These are phyloP conservation scores for Dimargaris cristalligena DNA, from an alignment of 192 early-diverging fungal species.

Conservation along the genomic window DNA sequence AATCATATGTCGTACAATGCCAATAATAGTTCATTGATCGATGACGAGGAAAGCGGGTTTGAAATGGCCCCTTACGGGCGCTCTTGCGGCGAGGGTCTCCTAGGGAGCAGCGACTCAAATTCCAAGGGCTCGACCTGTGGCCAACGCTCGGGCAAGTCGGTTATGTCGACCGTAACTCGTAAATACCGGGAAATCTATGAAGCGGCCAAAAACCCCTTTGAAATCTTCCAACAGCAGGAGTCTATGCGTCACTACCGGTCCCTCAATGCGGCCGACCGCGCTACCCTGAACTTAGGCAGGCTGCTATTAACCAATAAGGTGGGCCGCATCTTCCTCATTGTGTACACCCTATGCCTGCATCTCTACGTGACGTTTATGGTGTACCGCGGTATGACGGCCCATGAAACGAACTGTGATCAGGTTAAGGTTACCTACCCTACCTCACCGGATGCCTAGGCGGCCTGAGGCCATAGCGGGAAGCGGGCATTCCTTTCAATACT, in stretches of 20 bases:
- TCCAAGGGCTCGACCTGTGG: too few relatives aligned
- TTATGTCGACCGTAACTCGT: constrained; percentile 27
- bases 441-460: too few relatives aligned
- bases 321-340: constrained; percentile 44
- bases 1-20: too few relatives aligned
- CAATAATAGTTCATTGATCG: too few relatives aligned
- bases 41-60: too few relatives aligned
- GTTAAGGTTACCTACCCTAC: not conserved
- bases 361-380: constrained; percentile 7
- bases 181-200: constrained; percentile 74
- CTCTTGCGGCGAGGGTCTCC: too few relatives aligned
- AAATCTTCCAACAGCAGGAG: constrained; percentile 63
- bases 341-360: constrained; percentile 30
- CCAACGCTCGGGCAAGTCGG: constrained; percentile 12
- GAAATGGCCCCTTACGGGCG: too few relatives aligned
- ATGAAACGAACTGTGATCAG: constrained; percentile 1
- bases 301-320: constrained; percentile 49
- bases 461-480: too few relatives aligned
- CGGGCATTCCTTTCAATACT: too few relatives aligned
- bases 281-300: constrained; percentile 41
- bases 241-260: constrained; percentile 44
- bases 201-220: constrained; percentile 77
- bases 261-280: constrained; percentile 60
- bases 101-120: too few relatives aligned
- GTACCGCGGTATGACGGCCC: constrained; percentile 8